phyloP scores from a whole-genome alignment of 2,329 filamentous ascomycete genomes.

The Grosmannia serpens region DNA sequence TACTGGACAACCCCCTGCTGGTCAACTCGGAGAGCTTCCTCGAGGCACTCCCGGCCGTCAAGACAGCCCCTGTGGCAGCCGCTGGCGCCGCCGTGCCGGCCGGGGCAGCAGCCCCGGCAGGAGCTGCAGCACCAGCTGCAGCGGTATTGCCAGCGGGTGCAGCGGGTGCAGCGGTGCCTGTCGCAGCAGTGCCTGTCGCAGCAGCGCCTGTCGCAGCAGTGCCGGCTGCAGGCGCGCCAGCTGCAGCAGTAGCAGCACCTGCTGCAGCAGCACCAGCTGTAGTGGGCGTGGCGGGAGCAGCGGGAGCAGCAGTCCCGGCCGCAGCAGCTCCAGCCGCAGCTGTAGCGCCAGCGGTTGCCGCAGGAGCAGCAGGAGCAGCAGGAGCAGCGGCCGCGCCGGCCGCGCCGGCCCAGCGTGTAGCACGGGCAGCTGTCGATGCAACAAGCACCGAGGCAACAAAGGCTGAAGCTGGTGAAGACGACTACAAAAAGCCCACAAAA shows the following conservation, averaged over 20 bases:
- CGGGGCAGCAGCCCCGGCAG: neutral
- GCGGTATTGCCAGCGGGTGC: neutral
- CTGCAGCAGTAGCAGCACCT: neutral
- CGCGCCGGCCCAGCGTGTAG: neutral
- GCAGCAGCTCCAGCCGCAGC: neutral
- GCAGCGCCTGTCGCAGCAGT: neutral
- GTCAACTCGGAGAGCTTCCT: constrained; percentile 52
- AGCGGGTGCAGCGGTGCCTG: neutral
- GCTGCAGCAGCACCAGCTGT: neutral
- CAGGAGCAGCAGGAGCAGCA: neutral
- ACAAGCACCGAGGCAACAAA: neutral
- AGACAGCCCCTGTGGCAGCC: neutral
- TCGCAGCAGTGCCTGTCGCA: neutral
- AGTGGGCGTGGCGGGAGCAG: neutral
- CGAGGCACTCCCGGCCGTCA: constrained; percentile 36
- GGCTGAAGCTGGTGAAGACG: constrained; percentile 2
- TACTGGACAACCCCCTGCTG: constrained; percentile 42
- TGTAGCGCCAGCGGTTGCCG: neutral
- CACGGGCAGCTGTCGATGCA: neutral
- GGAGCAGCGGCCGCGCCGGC: neutral
- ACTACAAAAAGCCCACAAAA: constrained; percentile 9
- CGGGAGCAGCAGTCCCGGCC: neutral
- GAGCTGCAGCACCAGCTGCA: neutral
- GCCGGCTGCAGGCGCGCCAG: neutral
- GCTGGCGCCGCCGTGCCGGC: neutral